These are phyloP conservation scores for Colletotrichum cordylinicola DNA, from an alignment of 2,329 filamentous ascomycete species.

Conservation along the genomic window DNA sequence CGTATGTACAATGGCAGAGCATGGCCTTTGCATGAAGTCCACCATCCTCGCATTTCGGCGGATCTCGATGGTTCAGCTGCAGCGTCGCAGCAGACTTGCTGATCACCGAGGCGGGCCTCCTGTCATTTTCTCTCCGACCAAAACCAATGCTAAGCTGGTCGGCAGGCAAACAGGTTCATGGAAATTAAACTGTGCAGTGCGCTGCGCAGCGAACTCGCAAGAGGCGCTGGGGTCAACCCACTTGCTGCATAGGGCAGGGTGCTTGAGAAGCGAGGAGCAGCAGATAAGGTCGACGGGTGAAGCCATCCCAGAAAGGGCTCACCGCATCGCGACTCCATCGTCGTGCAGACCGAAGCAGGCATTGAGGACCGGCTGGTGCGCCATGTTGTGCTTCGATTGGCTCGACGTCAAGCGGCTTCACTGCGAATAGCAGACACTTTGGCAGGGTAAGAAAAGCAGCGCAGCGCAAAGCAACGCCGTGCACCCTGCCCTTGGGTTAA, in stretches of 20 bases:
- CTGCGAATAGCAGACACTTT: neutral
- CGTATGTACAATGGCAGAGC: neutral
- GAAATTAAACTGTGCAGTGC: neutral
- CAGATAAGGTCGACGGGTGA: neutral
- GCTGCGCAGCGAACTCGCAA: neutral
- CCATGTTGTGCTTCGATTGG: conserved; percentile 17
- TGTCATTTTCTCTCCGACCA: neutral
- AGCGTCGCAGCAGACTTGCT: conserved; percentile 10
- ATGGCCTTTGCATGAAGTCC: neutral
- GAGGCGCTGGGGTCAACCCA: neutral
- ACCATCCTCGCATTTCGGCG: neutral
- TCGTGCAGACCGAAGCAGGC: conserved; percentile 17
- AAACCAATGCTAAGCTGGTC: neutral
- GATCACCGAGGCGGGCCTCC: conserved; percentile 2
- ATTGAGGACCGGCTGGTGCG: neutral
- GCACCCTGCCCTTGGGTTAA: neutral
- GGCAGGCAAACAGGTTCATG: neutral
- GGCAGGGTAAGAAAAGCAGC: neutral
- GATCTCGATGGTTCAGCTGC: neutral
- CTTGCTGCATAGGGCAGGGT: neutral
- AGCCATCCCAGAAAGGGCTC: neutral
- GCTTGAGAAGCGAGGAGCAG: neutral
- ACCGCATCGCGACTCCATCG: conserved; percentile 20
- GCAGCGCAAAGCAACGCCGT: neutral
- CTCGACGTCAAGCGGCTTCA: neutral